A percentile compares a stretch with the other conserved stretches of the same genome.
These are phyloP conservation scores for Trypanosoma mega DNA, from an alignment of 208 protist genomes.

Conservation along the genomic window DNA sequence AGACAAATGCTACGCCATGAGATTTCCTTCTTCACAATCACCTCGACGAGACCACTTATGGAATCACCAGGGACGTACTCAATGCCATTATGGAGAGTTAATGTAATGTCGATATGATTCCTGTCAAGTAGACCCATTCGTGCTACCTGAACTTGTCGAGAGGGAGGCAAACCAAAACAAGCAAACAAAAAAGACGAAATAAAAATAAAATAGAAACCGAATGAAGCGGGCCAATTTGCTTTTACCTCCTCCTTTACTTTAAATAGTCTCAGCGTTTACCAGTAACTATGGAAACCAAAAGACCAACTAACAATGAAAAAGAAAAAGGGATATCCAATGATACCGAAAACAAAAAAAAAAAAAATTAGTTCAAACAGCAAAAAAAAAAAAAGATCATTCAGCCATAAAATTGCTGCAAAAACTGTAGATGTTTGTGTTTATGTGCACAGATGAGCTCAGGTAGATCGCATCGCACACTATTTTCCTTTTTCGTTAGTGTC, in stretches of 20 bases:
- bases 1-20: constrained; percentile 2
- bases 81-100: background rate
- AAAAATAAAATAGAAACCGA: too few relatives aligned
- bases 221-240: too few relatives aligned
- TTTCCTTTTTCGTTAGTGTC: too few relatives aligned
- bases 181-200: background rate
- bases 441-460: too few relatives aligned
- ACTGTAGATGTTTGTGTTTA: too few relatives aligned
- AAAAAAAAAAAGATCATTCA: background rate
- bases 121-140: background rate
- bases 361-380: background rate
- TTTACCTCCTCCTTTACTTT: too few relatives aligned
- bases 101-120: background rate
- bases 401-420: background rate
- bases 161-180: constrained; percentile 1
- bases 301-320: background rate
- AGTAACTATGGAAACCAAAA: too few relatives aligned
- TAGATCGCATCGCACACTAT: too few relatives aligned
- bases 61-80: constrained; percentile 11
- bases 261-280: too few relatives aligned
- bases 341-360: background rate
- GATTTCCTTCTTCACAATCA: constrained; percentile 10
- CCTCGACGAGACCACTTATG: constrained; percentile 11
- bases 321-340: background rate
- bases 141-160: background rate